A percentile compares a stretch with the other conserved stretches of the same genome.
Evolutionary conservation across 2,329 filamentous ascomycete genomes (phyloP).

Genomic region (Arachnomyces sp.): DNA sequence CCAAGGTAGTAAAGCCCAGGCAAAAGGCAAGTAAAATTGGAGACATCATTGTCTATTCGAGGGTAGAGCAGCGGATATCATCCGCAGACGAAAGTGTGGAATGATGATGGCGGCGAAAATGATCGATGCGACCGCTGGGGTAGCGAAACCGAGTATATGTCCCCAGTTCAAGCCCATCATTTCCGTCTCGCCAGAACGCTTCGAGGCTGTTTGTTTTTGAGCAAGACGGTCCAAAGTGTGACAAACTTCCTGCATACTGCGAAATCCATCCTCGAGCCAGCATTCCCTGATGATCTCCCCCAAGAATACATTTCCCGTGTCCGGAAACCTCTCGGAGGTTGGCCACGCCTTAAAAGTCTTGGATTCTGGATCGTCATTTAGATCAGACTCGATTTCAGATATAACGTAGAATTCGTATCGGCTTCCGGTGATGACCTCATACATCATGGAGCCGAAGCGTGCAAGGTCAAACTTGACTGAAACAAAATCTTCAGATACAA

Average conservation of each 20-base stretch:
- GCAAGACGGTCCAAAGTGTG: too few relatives aligned
- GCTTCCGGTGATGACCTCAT: constrained; percentile 9
- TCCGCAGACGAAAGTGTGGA: too few relatives aligned
- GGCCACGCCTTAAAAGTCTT: constrained; percentile 5
- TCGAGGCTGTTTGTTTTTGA: too few relatives aligned
- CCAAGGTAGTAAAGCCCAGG: too few relatives aligned
- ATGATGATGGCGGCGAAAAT: too few relatives aligned
- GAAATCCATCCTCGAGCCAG: constrained; percentile 6
- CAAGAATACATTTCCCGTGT: constrained; percentile 3
- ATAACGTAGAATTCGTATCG: constrained; percentile 8
- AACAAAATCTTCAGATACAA: constrained; percentile 11
- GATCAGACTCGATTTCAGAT: constrained; percentile 4
- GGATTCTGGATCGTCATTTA: constrained; percentile 3
- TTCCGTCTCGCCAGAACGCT: too few relatives aligned
- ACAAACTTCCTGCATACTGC: background rate
- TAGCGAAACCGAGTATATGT: too few relatives aligned
- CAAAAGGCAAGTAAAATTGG: too few relatives aligned
- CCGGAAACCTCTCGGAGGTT: constrained; percentile 1
- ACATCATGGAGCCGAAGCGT: constrained; percentile 13
- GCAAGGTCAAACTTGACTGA: constrained; percentile 12
- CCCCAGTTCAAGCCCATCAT: too few relatives aligned
- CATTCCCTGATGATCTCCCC: constrained; percentile 6
- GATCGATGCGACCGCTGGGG: too few relatives aligned
- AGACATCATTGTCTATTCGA: too few relatives aligned
- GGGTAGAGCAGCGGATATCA: too few relatives aligned